Evolutionary conservation across 805 yeast species (phyloP), one percentile per base, ranked within the genome.

Genomic region (Spathaspora girioi): DNA sequence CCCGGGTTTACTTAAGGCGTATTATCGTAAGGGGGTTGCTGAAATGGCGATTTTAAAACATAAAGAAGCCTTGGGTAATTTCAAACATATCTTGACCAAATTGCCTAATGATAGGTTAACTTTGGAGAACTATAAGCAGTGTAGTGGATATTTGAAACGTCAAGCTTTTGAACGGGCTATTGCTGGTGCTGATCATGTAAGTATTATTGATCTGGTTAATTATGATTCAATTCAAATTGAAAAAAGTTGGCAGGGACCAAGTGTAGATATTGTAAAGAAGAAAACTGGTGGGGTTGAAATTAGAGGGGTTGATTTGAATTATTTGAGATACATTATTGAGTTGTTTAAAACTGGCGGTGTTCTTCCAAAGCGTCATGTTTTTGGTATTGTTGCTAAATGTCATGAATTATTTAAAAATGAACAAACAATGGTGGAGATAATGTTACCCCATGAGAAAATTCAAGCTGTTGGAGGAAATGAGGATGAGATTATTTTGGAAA

Each of bases 81-180:
- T 90, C 62, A 83, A 82, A 57, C 59, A 64, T 7, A 89, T 91
- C 12, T 77, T 87, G 48, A 69, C 71, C 44, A 70, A 73, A 45
- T 79, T 84, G 31, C 96, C 97, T 1, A 73, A 71, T 47, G 97
- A 93, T 64, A 72, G 71, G 17, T 78, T 80, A 48, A 91, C 97
- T 1, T 73, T 76, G 50, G 79, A 76, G 48, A 81, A 88, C 54
- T 70, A 81, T 49, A 80, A 73, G 38, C 87, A 84, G 53, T 80
- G 96, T 61, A 80, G 76, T 46, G 81, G 78, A 59, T 77, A 87
- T 47, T 74, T 89, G 51, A 83, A 90, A 56, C 81, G 81, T 52
- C 80, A 84, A 55, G 90, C 90, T 18, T 94, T 93, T 66, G 96
- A 87, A 64, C 79, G 79, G 52, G 98, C 98, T 3, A 92, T 94